These are phyloP conservation scores for Diplocarpon mali DNA, from an alignment of 2,329 filamentous ascomycete species.

Conservation along the genomic window DNA sequence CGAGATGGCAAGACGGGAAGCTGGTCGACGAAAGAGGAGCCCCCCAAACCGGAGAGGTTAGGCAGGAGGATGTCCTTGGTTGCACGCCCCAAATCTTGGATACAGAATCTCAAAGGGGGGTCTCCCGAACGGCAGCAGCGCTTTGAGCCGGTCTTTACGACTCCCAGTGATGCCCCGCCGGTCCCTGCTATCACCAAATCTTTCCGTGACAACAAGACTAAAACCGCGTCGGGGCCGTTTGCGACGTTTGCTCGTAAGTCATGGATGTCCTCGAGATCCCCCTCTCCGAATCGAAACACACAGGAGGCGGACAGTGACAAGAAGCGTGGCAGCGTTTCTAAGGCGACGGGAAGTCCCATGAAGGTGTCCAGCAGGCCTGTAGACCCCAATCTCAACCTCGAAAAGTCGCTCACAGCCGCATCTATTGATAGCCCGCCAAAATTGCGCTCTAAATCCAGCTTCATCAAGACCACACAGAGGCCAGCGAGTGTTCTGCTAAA, in stretches of 20 bases:
- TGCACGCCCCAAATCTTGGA: constrained; percentile 28
- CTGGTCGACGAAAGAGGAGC: constrained; percentile 19
- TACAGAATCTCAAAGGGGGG: constrained; percentile 24
- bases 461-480: constrained; percentile 22
- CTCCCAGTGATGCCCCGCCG: constrained; percentile 28
- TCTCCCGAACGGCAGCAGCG: constrained; percentile 22
- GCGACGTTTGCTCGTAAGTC: constrained; percentile 39
- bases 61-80: constrained; percentile 27
- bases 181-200: constrained; percentile 22
- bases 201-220: constrained; percentile 29
- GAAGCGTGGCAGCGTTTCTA: constrained; percentile 10
- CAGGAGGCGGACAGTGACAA: constrained; percentile 15
- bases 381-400: constrained; percentile 15
- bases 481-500: constrained; percentile 25
- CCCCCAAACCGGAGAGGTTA: constrained; percentile 20
- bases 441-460: constrained; percentile 10
- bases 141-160: constrained; percentile 12
- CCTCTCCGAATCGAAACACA: constrained; percentile 30
- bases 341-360: constrained; percentile 14
- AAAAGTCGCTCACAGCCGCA: constrained; percentile 11
- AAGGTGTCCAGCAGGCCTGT: constrained; percentile 10
- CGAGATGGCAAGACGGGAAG: constrained; percentile 13
- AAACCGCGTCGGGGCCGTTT: constrained; percentile 38
- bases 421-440: constrained; percentile 16
- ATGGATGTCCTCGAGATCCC: constrained; percentile 37